Conservation (phyloP, 2,329 filamentous ascomycete genomes). For the Fulvia fulva region DNA sequence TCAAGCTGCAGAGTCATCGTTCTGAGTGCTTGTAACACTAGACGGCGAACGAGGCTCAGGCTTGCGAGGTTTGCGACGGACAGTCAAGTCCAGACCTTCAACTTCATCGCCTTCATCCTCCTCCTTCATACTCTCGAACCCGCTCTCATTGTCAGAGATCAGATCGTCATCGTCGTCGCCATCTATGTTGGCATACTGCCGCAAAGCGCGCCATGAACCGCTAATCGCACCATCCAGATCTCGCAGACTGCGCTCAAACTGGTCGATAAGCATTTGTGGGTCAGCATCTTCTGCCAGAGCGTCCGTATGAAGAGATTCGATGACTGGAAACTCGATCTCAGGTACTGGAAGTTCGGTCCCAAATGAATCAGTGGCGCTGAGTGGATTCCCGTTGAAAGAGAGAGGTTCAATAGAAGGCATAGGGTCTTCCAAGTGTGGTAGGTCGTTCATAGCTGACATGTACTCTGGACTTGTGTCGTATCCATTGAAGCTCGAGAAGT, state of each 20-base stretch:
- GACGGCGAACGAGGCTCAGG: slow-evolving; percentile 1
- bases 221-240: slow-evolving; percentile 21
- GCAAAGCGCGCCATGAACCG: slow-evolving; percentile 10
- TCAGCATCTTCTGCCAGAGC: slow-evolving; percentile 31
- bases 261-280: slow-evolving; percentile 25
- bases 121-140: slow-evolving; percentile 22
- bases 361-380: slow-evolving; percentile 17
- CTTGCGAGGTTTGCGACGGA: slow-evolving; percentile 9
- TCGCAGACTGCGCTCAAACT: slow-evolving; percentile 30
- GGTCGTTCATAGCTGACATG: slow-evolving; percentile 5
- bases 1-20: neutral
- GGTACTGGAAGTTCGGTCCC: slow-evolving; percentile 18
- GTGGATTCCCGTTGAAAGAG: slow-evolving; percentile 12
- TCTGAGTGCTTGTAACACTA: neutral
- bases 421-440: slow-evolving; percentile 14
- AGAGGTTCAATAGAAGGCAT: slow-evolving; percentile 10
- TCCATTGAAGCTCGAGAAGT: slow-evolving; percentile 18
- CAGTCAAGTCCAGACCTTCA: slow-evolving; percentile 5
- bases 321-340: slow-evolving; percentile 28
- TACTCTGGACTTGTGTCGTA: slow-evolving; percentile 15
- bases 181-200: slow-evolving; percentile 13
- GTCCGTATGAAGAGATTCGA: slow-evolving; percentile 28
- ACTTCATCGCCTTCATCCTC: slow-evolving; percentile 17
- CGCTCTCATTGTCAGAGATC: slow-evolving; percentile 18
- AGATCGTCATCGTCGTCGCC: slow-evolving; percentile 15